Conservation (phyloP, 257 asterid species). For the Solanum bulbocastanum region DNA sequence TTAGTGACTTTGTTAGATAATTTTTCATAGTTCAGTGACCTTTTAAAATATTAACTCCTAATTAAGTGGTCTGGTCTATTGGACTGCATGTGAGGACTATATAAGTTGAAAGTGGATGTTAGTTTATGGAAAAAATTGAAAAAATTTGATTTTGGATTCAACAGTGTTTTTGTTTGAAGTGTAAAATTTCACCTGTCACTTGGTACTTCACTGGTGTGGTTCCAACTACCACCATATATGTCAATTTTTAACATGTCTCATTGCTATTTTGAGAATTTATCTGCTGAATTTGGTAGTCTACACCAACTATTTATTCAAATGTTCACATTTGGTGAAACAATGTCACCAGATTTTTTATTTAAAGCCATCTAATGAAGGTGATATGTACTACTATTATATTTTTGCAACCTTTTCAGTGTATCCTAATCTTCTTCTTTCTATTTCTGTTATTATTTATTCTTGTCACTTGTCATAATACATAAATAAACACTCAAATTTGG, state of each 20-base stretch:
- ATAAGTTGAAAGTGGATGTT: neutral
- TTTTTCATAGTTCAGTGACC: too few species aligned
- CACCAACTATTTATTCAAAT: conserved; percentile 1
- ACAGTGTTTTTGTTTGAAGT: neutral
- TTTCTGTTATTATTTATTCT: neutral
- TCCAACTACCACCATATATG: neutral
- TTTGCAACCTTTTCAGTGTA: neutral
- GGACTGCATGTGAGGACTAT: conserved; percentile 2
- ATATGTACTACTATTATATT: neutral
- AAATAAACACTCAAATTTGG: neutral
- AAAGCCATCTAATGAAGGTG: conserved; percentile 25
- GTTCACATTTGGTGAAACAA: conserved; percentile 21
- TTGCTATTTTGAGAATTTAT: conserved; percentile 7
- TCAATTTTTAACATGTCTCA: neutral
- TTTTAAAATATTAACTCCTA: neutral
- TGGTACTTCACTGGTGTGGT: neutral
- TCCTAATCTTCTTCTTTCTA: neutral
- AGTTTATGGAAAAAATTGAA: neutral
- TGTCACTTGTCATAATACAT: neutral
- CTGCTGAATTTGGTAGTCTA: neutral
- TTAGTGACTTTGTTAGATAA: too few species aligned
- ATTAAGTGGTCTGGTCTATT: neutral
- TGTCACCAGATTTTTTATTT: conserved; percentile 25
- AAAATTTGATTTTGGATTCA: neutral
- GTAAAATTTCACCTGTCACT: neutral